Evolutionary conservation across 2,329 filamentous ascomycete genomes (phyloP).

Genomic region (Diaporthe batatas): DNA sequence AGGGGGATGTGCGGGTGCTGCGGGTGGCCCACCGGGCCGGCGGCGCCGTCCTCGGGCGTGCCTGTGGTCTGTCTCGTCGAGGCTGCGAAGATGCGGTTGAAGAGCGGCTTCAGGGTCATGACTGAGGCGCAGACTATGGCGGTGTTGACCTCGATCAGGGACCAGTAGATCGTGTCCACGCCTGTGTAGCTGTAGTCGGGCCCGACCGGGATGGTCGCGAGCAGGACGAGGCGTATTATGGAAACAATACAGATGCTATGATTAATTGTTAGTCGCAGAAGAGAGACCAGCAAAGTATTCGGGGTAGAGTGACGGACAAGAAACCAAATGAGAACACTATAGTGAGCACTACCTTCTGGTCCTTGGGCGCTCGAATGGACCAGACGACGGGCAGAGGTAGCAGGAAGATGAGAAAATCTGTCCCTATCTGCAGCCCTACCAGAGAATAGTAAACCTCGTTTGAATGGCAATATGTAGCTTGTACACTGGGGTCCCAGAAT

Average conservation of each 20-base stretch:
- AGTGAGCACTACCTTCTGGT: constrained; percentile 46
- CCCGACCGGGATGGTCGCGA: constrained; percentile 39
- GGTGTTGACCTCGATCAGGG: constrained; percentile 47
- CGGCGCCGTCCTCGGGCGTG: background rate
- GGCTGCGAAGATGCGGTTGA: constrained; percentile 46
- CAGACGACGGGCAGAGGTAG: constrained; percentile 47
- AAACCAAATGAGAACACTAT: constrained; percentile 48
- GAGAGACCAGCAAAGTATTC: background rate
- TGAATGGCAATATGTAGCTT: constrained; percentile 35
- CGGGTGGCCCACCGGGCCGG: background rate
- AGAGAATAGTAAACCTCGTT: constrained; percentile 42
- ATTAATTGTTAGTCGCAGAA: constrained; percentile 23
- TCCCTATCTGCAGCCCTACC: constrained; percentile 45
- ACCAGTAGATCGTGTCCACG: constrained; percentile 46
- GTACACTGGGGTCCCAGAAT: constrained; percentile 41
- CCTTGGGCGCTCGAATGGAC: constrained; percentile 42
- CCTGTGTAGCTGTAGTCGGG: constrained; percentile 45
- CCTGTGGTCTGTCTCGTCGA: constrained; percentile 3
- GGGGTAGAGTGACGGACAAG: constrained; percentile 38
- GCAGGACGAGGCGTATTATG: constrained; percentile 44
- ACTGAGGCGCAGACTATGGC: constrained; percentile 49
- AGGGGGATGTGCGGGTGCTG: constrained; percentile 15
- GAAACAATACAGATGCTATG: constrained; percentile 47
- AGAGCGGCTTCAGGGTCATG: constrained; percentile 47
- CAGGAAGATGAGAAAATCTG: constrained; percentile 48